phyloP scores from a whole-genome alignment of 2,329 filamentous ascomycete genomes.

The Bipolaris bicolor region DNA sequence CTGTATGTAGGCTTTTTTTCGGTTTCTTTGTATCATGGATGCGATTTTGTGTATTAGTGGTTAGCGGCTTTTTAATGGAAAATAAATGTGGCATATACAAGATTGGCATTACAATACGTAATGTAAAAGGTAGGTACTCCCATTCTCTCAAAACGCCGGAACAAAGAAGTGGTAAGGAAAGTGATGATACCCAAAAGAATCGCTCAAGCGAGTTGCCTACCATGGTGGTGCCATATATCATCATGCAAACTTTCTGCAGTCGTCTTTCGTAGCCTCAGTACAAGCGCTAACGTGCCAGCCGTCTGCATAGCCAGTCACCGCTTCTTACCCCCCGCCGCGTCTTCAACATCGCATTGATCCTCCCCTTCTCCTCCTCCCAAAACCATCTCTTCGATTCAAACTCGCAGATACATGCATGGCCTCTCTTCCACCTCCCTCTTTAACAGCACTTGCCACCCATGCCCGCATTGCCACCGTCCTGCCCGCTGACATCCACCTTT shows the following conservation, averaged over 20 bases:
- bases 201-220: constrained; percentile 5
- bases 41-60: no score
- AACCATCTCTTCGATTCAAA: neutral
- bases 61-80: neutral
- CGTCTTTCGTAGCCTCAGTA: constrained; percentile 1
- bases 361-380: neutral
- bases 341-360: neutral
- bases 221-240: constrained; percentile 8
- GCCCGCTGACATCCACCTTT: constrained; percentile 45
- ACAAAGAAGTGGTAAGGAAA: constrained; percentile 9
- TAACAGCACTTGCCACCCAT: constrained; percentile 51
- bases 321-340: neutral
- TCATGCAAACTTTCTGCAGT: constrained; percentile 9
- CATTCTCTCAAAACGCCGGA: constrained; percentile 15
- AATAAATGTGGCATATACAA: constrained; percentile 14
- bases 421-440: neutral
- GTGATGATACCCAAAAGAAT: constrained; percentile 10
- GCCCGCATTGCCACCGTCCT: constrained; percentile 31
- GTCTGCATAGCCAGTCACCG: neutral
- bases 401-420: neutral
- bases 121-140: constrained; percentile 11
- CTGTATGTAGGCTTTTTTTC: neutral
- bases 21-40: neutral
- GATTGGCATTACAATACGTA: constrained; percentile 19
- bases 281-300: constrained; percentile 5